These are phyloP conservation scores for Penicillium sp. DNA, from an alignment of 2,329 filamentous ascomycete genomes.

Conservation along the genomic window DNA sequence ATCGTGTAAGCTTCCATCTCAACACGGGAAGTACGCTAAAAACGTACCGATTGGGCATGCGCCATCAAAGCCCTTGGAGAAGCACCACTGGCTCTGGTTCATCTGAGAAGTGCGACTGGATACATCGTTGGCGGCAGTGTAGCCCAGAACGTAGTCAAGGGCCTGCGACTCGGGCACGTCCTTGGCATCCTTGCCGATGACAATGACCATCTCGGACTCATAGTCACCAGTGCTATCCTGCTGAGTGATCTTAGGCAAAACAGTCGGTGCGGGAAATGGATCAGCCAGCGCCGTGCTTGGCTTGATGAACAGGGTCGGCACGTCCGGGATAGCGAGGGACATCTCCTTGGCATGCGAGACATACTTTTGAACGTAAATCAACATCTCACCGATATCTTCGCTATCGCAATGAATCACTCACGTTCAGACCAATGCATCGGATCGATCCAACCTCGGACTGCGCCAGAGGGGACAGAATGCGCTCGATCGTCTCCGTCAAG, in stretches of 20 bases:
- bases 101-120: slow-evolving; percentile 59
- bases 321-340: slow-evolving; percentile 51
- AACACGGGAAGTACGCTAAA: neutral
- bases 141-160: slow-evolving; percentile 61
- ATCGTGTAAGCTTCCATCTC: neutral
- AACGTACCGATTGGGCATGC: slow-evolving; percentile 51
- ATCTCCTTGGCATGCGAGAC: slow-evolving; percentile 53
- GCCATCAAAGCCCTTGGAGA: slow-evolving; percentile 60
- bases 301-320: slow-evolving; percentile 61
- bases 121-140: slow-evolving; percentile 63
- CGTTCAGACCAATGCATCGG: slow-evolving; percentile 59
- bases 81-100: slow-evolving; percentile 56
- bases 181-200: slow-evolving; percentile 53
- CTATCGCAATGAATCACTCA: slow-evolving; percentile 20
- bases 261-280: slow-evolving; percentile 52
- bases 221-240: slow-evolving; percentile 57
- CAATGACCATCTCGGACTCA: slow-evolving; percentile 58
- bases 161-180: slow-evolving; percentile 59
- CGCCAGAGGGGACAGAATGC: slow-evolving; percentile 53
- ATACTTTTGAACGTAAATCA: slow-evolving; percentile 37
- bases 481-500: slow-evolving; percentile 32
- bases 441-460: slow-evolving; percentile 55
- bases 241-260: slow-evolving; percentile 56
- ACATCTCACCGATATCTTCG: neutral
- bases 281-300: slow-evolving; percentile 55